Base-by-base conservation (phyloP, 805 yeast genomes). In the Suhomyces faveliae region DNA sequence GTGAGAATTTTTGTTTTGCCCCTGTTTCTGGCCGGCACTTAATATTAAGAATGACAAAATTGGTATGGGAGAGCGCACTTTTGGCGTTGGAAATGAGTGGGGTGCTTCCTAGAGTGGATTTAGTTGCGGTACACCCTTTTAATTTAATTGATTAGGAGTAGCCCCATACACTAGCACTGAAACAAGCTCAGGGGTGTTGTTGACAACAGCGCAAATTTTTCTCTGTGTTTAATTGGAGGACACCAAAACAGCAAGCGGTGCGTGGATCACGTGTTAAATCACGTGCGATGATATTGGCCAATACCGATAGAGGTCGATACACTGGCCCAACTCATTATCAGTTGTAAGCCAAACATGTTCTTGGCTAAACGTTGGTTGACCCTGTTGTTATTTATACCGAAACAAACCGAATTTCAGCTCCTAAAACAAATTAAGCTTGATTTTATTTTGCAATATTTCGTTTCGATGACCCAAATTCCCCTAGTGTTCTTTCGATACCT, bases 1-100 rank as follows among this genome's bases (percentile, higher is more conserved):
- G 47, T 37, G 49, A 46, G 55, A 58, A 58, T 54, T 35, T 43
- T 35, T 35, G 59, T 59, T 59, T 57, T 50, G 52, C 52, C 45
- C 40, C 50, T 33, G 48, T 41, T 37, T 37, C 23, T 21, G 17
- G 20, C 40, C 23, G 37, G 21, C 19, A 17, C 19, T 33, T 15
- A 10, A 33, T 15, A 33, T 17, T 15, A 15, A 33, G 12, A 33
- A 33, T 33, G 37, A 29, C 44, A 40, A 37, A 23, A 19, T 21
- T n/a, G 39, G 37, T 38, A 30, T 10, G 35, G 30, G 11, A n/a
- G 35, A 35, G 9, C 38, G 43, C 35, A 35, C 43, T 40, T 25
- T 39, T 25, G 38, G 53, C 45, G 48, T 29, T n/a, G 35, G 15
- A 30, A 41, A 22, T 42, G 21, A 10, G 44, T 24, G 24, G 29